phyloP scores from a whole-genome alignment of 495 filamentous ascomycete genomes.

The Cryomyces antarcticus region DNA sequence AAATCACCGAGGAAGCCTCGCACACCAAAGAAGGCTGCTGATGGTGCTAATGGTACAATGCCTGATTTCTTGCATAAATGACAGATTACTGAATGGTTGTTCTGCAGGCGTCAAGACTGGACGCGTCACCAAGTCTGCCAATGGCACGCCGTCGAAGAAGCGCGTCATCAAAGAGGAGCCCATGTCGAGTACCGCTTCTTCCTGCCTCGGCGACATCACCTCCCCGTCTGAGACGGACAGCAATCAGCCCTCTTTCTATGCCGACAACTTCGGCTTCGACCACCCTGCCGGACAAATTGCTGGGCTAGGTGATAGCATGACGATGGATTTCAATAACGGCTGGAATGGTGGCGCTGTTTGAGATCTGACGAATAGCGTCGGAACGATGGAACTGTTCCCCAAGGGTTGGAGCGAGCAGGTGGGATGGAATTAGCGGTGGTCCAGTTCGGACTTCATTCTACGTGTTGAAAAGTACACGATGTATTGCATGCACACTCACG shows the following conservation, averaged over 20 bases:
- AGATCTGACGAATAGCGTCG: too few relatives aligned
- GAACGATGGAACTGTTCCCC: too few relatives aligned
- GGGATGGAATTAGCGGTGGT: too few relatives aligned
- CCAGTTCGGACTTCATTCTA: too few relatives aligned
- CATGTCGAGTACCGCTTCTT: background rate
- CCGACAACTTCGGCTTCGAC: background rate
- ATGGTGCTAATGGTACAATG: background rate
- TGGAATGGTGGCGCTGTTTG: too few relatives aligned
- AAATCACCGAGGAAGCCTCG: conserved; percentile 8
- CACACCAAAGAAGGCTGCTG: conserved; percentile 9
- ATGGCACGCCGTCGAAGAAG: background rate
- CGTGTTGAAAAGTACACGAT: too few relatives aligned
- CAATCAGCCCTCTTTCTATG: background rate
- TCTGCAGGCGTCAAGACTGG: background rate
- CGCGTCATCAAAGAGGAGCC: background rate
- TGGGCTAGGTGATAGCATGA: too few relatives aligned
- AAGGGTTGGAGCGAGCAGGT: too few relatives aligned
- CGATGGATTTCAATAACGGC: too few relatives aligned
- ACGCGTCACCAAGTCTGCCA: background rate
- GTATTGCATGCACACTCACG: too few relatives aligned
- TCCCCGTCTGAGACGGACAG: background rate
- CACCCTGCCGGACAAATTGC: too few relatives aligned
- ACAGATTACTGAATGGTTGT: background rate
- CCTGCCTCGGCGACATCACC: background rate
- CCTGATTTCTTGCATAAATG: background rate